Evolutionary conservation across 2,329 filamentous ascomycete genomes (phyloP).

Genomic region (Tolypocladium album): DNA sequence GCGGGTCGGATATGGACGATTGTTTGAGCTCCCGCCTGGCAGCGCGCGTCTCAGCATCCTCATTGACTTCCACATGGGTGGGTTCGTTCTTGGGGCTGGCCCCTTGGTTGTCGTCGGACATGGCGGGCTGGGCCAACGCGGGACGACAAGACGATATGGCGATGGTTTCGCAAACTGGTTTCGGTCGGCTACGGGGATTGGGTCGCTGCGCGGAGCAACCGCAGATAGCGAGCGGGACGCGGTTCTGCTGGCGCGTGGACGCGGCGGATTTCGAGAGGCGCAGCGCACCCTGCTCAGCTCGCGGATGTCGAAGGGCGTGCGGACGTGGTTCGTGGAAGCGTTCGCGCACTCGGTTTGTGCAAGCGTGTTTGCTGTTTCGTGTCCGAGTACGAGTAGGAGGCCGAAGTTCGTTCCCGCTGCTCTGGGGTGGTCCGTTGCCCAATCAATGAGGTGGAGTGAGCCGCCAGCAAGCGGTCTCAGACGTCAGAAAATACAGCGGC

Average conservation of each 20-base stretch:
- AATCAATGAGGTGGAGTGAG: neutral
- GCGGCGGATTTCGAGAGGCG: neutral
- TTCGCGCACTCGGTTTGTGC: neutral
- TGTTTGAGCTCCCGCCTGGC: conserved; percentile 55
- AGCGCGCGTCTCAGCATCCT: conserved; percentile 54
- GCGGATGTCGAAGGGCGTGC: neutral
- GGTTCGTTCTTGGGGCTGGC: conserved; percentile 27
- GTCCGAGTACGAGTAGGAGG: no score
- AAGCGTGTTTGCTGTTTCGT: neutral
- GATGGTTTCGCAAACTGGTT: neutral
- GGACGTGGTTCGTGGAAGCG: neutral
- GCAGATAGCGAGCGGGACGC: neutral
- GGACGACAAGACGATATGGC: neutral
- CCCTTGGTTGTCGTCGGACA: conserved; percentile 33
- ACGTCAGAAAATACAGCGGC: neutral
- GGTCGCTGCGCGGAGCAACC: neutral
- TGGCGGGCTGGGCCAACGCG: conserved; percentile 12
- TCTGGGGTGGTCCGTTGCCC: neutral
- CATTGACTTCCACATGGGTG: conserved; percentile 26
- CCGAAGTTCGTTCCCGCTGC: neutral
- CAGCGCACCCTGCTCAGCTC: neutral
- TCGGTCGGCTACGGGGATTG: neutral
- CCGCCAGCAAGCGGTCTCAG: neutral
- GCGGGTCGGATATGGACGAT: conserved; percentile 46
- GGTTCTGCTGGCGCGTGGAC: neutral